Evolutionary conservation across 2,329 filamentous ascomycete species (phyloP), one percentile per base, ranked within the genome.

Genomic region (Aspergillus sp.): DNA sequence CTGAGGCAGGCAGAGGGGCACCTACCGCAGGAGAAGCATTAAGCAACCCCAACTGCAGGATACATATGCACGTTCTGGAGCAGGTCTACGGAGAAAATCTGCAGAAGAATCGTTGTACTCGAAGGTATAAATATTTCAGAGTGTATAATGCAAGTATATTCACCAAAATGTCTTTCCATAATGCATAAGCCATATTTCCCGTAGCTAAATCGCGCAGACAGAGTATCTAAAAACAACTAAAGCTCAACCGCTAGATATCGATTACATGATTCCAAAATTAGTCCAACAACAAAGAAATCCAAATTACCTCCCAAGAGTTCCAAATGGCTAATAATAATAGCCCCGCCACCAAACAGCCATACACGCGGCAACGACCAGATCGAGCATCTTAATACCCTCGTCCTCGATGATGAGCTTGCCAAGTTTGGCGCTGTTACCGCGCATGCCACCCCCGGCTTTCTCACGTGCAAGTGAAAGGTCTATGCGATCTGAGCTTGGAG

Each of bases 331-430:
- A 56, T 68, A 72, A 77, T 68, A 75, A 84, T 92, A 97, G 4
- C 90, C 86, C 66, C 87, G 87, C 93, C 93, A 98, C 91, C 93
- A 99, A 15, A 98, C 79, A 1, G 90, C 91, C 76, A 99, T 85
- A 70, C 96, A 97, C 11, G 92, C 89, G 4, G 93, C 91, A 18
- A 99, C 91, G 0, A 96, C 80, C 57, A 99, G 74, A 79, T 99
- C 95, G 67, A 98, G 75, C 93, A 99, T 98, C 79, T 96, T 96
- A 63, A 96, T 77, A 0, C 95, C 95, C 67, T 96, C 93, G 55
- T 93, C 87, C 65, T 92, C 85, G 38, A 99, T 83, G 51, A 98
- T 91, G 51, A 99, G 78, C 75, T 98, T 99, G 0, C 93, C 95
- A 66, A 99, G 78, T 78, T 99, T 99, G 3, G 91, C 93, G 67